phyloP scores from a whole-genome alignment of 2,329 filamentous ascomycete species.

The Phialophora verrucosa region DNA sequence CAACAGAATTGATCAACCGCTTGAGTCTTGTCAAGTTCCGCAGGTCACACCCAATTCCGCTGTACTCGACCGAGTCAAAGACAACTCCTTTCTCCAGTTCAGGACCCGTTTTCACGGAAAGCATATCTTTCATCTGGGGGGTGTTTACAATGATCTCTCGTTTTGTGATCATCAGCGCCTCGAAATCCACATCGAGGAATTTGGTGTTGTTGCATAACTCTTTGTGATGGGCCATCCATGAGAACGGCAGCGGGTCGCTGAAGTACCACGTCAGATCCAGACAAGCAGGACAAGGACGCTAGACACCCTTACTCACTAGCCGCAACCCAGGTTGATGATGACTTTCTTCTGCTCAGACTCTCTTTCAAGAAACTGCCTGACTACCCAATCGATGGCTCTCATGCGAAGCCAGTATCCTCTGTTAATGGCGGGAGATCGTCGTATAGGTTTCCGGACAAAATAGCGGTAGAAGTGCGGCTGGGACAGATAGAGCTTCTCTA shows the following conservation, averaged over 20 bases:
- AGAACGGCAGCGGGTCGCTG: slow-evolving; percentile 87
- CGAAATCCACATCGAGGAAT: slow-evolving; percentile 40
- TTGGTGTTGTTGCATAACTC: slow-evolving; percentile 45
- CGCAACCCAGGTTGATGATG: slow-evolving; percentile 39
- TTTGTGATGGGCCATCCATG: slow-evolving; percentile 72
- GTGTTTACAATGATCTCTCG: slow-evolving; percentile 38
- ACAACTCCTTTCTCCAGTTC: slow-evolving; percentile 26
- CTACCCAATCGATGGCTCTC: slow-evolving; percentile 76
- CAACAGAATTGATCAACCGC: slow-evolving; percentile 61
- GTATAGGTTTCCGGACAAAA: slow-evolving; percentile 83
- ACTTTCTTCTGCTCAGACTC: slow-evolving; percentile 46
- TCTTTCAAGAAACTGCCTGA: slow-evolving; percentile 73
- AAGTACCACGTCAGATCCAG: slow-evolving; percentile 15
- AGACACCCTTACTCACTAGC: slow-evolving; percentile 39
- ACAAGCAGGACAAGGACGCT: neutral
- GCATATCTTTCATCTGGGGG: slow-evolving; percentile 36
- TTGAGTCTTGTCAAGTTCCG: slow-evolving; percentile 69
- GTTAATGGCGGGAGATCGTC: slow-evolving; percentile 87
- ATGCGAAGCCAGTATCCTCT: slow-evolving; percentile 87
- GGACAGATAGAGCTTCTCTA: slow-evolving; percentile 84
- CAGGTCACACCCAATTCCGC: slow-evolving; percentile 50
- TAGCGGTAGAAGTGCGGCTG: slow-evolving; percentile 85
- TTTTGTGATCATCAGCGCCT: slow-evolving; percentile 39
- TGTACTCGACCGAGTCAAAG: slow-evolving; percentile 37
- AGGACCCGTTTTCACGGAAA: slow-evolving; percentile 24